Percentiles rank a stretch among this genome's conserved stretches.
Evolutionary conservation across 768 basidiomycete species (phyloP).

Genomic region (Amanita pseudoporphyria): DNA sequence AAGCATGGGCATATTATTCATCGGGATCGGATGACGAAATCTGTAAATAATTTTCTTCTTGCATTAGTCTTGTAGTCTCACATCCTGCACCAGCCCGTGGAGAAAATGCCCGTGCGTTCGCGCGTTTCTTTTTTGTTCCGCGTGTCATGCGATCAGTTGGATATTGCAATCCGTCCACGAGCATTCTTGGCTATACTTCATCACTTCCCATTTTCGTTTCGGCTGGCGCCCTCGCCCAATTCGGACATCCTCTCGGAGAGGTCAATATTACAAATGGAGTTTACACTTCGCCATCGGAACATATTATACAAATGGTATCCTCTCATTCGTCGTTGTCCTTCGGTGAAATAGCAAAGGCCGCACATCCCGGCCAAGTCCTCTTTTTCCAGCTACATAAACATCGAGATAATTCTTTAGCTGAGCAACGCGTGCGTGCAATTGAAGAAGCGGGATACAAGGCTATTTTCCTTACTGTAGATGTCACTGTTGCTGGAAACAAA

Average conservation of each 20-base stretch:
- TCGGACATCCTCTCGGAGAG: slow-evolving; percentile 87
- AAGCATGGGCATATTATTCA: slow-evolving; percentile 76
- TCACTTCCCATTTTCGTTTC: slow-evolving; percentile 77
- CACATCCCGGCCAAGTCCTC: slow-evolving; percentile 45
- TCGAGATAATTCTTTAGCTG: slow-evolving; percentile 53
- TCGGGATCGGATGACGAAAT: slow-evolving; percentile 84
- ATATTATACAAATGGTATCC: slow-evolving; percentile 82
- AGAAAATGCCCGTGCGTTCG: slow-evolving; percentile 76
- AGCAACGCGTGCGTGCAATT: slow-evolving; percentile 60
- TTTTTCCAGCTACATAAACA: slow-evolving; percentile 90
- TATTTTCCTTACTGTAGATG: slow-evolving; percentile 89
- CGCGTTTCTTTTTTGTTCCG: slow-evolving; percentile 79
- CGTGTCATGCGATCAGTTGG: slow-evolving; percentile 68
- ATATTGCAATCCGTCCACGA: slow-evolving; percentile 58
- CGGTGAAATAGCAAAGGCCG: slow-evolving; percentile 48
- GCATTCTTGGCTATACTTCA: slow-evolving; percentile 60
- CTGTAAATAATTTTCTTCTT: slow-evolving; percentile 32
- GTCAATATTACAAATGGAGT: slow-evolving; percentile 54
- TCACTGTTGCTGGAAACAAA: slow-evolving; percentile 72
- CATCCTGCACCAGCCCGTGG: slow-evolving; percentile 31
- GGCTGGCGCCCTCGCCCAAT: slow-evolving; percentile 73
- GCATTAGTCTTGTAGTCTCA: slow-evolving; percentile 11
- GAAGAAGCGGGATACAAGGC: slow-evolving; percentile 74
- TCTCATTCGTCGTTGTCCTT: slow-evolving; percentile 66
- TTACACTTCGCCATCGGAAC: slow-evolving; percentile 45